Evolutionary conservation across 768 basidiomycete species (phyloP), one percentile per base, ranked within the genome.

Genomic region (Erythrobasidium yunnanense): DNA sequence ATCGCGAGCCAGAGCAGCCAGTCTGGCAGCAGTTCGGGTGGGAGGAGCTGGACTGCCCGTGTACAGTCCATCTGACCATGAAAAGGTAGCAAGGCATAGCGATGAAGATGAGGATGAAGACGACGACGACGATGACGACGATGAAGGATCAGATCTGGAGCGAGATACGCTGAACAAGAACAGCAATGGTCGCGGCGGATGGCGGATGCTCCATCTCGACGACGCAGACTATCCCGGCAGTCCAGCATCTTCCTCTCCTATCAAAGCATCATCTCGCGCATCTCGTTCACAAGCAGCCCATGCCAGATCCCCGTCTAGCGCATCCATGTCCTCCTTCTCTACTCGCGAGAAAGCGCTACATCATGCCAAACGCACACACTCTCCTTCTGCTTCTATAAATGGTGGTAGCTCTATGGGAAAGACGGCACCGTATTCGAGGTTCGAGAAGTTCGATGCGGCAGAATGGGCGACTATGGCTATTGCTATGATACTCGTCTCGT

Each of bases 91-190:
- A 42, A n/a, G 38, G 38, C 38, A 11, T n/a, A n/a, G 38, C 38
- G 11, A 42, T 11, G 38, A 11, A 27, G 60, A 51, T 38, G 46
- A 49, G n/a, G 60, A 63, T 20, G 46, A 63, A 4, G 45, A 49
- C 4, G 60, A 63, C 23, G 60, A 63, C 25, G 60, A 63, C 49
- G 60, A 63, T 34, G 60, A 46, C 3, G 42, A 63, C 33, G 42
- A 45, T 8, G 60, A 49, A 13, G 60, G 30, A n/a, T 34, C 20
- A 6, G 49, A 51, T 23, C 47, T 63, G 13, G 60, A 63, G 49
- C 49, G 49, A 49, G 60, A 63, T 32, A 63, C 60, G 11, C 33
- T 63, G 13, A 63, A 63, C 30, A 63, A 63, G 60, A 63, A 63
- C 30, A 34, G 32, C 7, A 29, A 49, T 29, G 60, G 60, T 18